These are phyloP conservation scores for Diddensiella santjacobensis DNA, from an alignment of 805 yeast genomes.

Conservation along the genomic window DNA sequence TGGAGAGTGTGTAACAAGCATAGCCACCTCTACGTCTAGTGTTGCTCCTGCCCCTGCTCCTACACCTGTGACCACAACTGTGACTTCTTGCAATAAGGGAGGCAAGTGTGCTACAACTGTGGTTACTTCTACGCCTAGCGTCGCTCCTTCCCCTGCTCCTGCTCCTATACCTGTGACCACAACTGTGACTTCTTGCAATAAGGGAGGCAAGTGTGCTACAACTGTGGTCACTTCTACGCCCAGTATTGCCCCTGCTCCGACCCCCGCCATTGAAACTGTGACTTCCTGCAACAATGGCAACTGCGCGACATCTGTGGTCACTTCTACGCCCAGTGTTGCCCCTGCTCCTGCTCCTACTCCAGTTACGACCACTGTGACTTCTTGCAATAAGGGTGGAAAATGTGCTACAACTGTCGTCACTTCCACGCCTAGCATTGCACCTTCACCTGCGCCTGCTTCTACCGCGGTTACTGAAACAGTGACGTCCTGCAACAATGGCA, in stretches of 20 bases:
- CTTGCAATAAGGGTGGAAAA: neutral
- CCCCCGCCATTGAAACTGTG: constrained; percentile 1
- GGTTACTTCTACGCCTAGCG: neutral
- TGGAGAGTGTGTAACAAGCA: constrained; percentile 1
- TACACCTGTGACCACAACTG: neutral
- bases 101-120: neutral
- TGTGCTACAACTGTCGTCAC: constrained; percentile 1
- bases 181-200: too few relatives aligned
- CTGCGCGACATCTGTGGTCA: neutral
- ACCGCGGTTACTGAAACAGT: neutral
- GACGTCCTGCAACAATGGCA: constrained; percentile 3
- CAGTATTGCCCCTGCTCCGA: neutral
- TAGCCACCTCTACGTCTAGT: neutral
- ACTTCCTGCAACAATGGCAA: constrained; percentile 1
- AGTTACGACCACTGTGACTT: neutral
- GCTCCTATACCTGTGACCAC: constrained; percentile 2
- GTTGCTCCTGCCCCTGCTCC: constrained; percentile 2
- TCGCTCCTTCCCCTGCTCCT: constrained; percentile 1
- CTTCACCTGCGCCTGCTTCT: neutral
- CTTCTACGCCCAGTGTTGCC: neutral
- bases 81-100: neutral
- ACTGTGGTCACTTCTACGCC: neutral
- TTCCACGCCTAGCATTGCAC: too few relatives aligned
- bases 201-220: neutral
- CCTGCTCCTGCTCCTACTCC: constrained; percentile 1